phyloP scores from a whole-genome alignment of 805 yeast genomes.

The Teunomyces tritomae region DNA sequence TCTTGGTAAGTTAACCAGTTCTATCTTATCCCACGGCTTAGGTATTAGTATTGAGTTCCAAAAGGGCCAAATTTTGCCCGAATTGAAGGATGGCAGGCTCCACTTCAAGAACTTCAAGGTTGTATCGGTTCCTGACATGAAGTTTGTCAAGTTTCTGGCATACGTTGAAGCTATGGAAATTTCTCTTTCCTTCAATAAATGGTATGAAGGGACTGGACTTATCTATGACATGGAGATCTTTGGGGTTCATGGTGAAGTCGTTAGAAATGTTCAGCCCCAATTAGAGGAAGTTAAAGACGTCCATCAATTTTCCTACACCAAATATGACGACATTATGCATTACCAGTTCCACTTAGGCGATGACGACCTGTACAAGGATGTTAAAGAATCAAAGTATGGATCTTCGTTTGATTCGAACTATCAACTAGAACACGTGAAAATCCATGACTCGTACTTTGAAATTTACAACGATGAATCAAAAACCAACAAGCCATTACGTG shows the following conservation, averaged over 20 bases:
- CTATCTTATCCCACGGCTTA: constrained; percentile 39
- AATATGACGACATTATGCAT: constrained; percentile 27
- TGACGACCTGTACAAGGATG: constrained; percentile 3
- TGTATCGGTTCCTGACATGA: constrained; percentile 8
- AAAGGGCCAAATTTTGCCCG: constrained; percentile 38
- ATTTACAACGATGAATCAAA: constrained; percentile 25
- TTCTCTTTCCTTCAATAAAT: constrained; percentile 49
- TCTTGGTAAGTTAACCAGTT: constrained; percentile 31
- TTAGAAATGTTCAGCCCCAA: neutral
- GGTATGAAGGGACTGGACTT: constrained; percentile 55
- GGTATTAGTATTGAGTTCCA: constrained; percentile 37
- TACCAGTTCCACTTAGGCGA: constrained; percentile 28
- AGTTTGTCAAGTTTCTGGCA: constrained; percentile 17
- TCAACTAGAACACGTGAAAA: constrained; percentile 37
- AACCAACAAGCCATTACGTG: constrained; percentile 33
- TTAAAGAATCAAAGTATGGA: neutral
- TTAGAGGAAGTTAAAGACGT: neutral
- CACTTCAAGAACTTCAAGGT: constrained; percentile 40
- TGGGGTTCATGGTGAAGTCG: constrained; percentile 45
- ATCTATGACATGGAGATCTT: constrained; percentile 47
- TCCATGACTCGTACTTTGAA: constrained; percentile 51
- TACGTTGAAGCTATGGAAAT: constrained; percentile 42
- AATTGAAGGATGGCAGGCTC: constrained; percentile 50
- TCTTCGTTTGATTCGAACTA: constrained; percentile 31
- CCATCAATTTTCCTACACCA: constrained; percentile 9